These are phyloP conservation scores for Yamadazyma blattariae DNA, from an alignment of 1,139 yeast genomes.

Conservation along the genomic window DNA sequence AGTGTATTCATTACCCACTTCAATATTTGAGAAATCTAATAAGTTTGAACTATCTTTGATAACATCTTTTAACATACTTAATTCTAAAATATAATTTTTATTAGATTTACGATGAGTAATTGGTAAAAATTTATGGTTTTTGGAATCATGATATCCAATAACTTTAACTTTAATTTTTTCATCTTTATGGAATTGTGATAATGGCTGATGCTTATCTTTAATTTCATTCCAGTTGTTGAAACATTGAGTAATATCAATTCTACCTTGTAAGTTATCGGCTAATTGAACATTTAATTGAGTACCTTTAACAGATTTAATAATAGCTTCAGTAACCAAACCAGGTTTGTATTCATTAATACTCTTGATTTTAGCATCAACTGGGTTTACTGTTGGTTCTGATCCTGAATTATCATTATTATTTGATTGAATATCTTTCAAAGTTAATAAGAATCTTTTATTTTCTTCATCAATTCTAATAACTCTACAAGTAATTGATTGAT, in stretches of 20 bases:
- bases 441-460: constrained; percentile 66
- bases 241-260: constrained; percentile 74
- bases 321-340: constrained; percentile 62
- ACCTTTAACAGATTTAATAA: constrained; percentile 60
- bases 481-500: constrained; percentile 67
- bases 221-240: constrained; percentile 58
- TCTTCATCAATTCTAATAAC: constrained; percentile 64
- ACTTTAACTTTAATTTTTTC: constrained; percentile 61
- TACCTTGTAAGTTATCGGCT: constrained; percentile 78
- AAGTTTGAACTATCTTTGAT: constrained; percentile 19
- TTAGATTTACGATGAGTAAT: constrained; percentile 57
- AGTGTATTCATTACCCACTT: constrained; percentile 40
- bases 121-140: constrained; percentile 68
- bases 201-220: constrained; percentile 56
- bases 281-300: constrained; percentile 75
- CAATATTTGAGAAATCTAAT: constrained; percentile 35
- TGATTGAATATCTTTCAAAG: constrained; percentile 40
- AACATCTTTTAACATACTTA: constrained; percentile 49
- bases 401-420: constrained; percentile 14
- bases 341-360: constrained; percentile 50
- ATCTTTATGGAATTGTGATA: constrained; percentile 57
- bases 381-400: constrained; percentile 41
- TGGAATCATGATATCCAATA: constrained; percentile 75
- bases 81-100: constrained; percentile 60
- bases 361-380: constrained; percentile 55